These are phyloP conservation scores for Teratosphaeria nubilosa DNA, from an alignment of 2,329 filamentous ascomycete genomes.

Conservation along the genomic window DNA sequence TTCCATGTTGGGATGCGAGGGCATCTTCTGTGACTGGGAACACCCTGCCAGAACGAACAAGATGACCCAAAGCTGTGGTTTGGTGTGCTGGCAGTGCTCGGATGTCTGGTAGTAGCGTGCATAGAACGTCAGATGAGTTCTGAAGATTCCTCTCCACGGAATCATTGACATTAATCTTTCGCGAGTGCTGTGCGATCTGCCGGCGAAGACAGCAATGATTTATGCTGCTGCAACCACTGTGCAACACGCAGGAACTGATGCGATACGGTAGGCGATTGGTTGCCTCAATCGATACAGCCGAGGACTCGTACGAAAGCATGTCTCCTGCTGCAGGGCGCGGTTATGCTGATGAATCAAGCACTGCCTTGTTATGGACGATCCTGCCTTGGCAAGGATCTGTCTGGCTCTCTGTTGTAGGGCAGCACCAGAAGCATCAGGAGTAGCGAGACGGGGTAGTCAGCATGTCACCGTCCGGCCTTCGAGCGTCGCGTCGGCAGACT, in stretches of 20 bases:
- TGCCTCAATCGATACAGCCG: neutral
- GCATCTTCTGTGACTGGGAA: too few species aligned
- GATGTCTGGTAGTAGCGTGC: too few species aligned
- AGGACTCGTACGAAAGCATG: neutral
- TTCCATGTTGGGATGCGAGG: neutral
- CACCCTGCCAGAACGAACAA: neutral
- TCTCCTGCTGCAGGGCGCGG: neutral
- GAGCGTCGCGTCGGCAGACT: too few species aligned
- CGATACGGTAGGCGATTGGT: too few species aligned
- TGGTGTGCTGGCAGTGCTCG: neutral
- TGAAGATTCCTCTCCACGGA: too few species aligned
- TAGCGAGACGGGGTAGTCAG: rapidly evolving
- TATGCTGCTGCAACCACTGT: too few species aligned
- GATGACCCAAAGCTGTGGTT: neutral
- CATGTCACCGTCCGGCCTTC: too few species aligned
- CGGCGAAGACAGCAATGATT: too few species aligned
- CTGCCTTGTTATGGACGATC: neutral
- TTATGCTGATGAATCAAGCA: neutral
- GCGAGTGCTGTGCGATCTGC: too few species aligned
- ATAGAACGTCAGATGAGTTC: too few species aligned
- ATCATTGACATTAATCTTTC: too few species aligned
- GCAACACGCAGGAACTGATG: too few species aligned
- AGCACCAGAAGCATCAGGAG: neutral
- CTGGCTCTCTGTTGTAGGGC: neutral
- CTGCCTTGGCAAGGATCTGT: neutral